Percentiles rank a stretch among this genome's conserved stretches.
Evolutionary conservation across 331 rosid genomes (phyloP).

Genomic region (Erythrophleum ivorense): DNA sequence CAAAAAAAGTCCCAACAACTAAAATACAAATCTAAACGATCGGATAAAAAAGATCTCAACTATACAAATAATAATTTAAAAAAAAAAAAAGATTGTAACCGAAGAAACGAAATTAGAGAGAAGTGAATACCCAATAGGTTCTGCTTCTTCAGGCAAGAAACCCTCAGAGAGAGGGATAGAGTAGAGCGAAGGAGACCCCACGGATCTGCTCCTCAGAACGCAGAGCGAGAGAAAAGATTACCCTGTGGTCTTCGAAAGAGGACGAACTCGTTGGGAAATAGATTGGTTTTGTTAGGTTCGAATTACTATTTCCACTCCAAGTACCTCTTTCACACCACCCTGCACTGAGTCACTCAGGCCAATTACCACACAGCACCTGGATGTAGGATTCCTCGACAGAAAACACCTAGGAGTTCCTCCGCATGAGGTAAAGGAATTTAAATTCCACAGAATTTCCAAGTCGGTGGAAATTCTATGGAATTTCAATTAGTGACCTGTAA

Average conservation of each 20-base stretch:
- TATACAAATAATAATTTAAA: background rate
- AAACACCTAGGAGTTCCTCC: background rate
- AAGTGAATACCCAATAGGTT: background rate
- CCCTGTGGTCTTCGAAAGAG: conserved; percentile 19
- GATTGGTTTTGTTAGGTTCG: background rate
- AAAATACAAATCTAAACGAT: background rate
- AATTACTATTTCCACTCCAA: background rate
- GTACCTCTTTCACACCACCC: background rate
- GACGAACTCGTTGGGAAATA: background rate
- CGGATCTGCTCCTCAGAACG: background rate
- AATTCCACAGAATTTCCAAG: background rate
- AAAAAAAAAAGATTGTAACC: background rate
- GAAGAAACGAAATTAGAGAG: background rate
- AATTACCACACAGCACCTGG: conserved; percentile 7
- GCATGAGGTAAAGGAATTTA: background rate
- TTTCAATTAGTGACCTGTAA: background rate
- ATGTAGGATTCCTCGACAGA: background rate
- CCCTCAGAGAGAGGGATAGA: background rate
- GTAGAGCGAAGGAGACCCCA: background rate
- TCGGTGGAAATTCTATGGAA: background rate
- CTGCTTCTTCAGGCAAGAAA: background rate
- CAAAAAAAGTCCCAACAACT: background rate
- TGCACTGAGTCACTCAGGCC: background rate
- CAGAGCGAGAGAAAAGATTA: background rate
- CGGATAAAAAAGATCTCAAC: conserved; percentile 22